Base-by-base conservation (phyloP, 73 alveolate species). In the Paramecium caudatum region DNA sequence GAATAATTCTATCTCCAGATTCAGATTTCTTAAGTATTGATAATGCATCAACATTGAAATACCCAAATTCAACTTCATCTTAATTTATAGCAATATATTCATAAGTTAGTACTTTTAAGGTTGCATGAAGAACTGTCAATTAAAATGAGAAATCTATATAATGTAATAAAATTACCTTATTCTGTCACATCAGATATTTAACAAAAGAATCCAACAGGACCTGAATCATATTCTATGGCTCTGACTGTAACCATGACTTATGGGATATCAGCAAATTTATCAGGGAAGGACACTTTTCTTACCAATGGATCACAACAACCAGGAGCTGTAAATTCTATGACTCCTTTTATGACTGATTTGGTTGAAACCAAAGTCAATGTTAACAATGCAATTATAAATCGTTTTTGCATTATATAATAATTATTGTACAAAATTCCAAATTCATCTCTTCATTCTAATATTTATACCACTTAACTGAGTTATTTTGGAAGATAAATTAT, bases 151-250 rank as follows among this genome's bases (percentile, higher is more conserved):
- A 74, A 41, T 45, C 88, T 74, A 27, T n/a, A 0, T 21, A 68
- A 7, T 19, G 16, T 74, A 1, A 63, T 74, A 7, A 10, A 34
- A 16, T 27, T 65, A 74, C 88, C 88, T 74, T 37, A 41, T 74
- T 39, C 62, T 15, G 88, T 41, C 46, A 74, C 88, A 74, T 74
- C 88, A 21, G 16, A 41, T 15, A 74, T 74, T 74, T 37, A 74
- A 41, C 69, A 36, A 25, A 74, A 74, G 55, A 74, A 74, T 41
- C 88, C 68, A 16, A 74, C 65, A 39, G 88, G 88, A 8, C 88
- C 88, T 39, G 47, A 37, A 74, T 74, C 88, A 74, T 74, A 74
- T 74, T 74, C 88, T 21, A 74, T 41, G 41, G 88, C 88, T 74
- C 88, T 37, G 32, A 45, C 43, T 37, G 88, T 74, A 15, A 74